These are phyloP conservation scores for Chalaropsis thielavioides DNA, from an alignment of 2,329 filamentous ascomycete genomes.

Conservation along the genomic window DNA sequence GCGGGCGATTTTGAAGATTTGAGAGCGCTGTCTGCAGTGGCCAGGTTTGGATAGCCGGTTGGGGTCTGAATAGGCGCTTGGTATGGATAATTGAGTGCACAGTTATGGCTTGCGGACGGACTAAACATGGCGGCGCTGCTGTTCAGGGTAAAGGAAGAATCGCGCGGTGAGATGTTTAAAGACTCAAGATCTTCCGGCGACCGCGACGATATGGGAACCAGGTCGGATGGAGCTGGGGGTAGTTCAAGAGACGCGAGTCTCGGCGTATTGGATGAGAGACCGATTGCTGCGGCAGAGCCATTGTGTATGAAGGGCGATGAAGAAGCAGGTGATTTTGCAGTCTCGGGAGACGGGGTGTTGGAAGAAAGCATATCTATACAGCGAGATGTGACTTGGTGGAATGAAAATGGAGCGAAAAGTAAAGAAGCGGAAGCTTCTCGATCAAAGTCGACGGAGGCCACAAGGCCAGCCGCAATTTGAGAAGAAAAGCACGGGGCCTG, in stretches of 20 bases:
- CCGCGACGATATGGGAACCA: neutral
- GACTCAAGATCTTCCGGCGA: neutral
- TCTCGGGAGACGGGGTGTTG: neutral
- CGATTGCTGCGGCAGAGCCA: neutral
- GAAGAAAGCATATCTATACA: conserved; percentile 1
- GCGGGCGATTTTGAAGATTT: neutral
- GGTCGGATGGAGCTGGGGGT: neutral
- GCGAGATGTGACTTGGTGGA: neutral
- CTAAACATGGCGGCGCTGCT: conserved; percentile 23
- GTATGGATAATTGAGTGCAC: too few relatives aligned
- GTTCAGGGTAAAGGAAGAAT: conserved; percentile 1
- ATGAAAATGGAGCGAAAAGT: neutral
- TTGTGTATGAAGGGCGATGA: neutral
- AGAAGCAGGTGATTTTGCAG: conserved; percentile 1
- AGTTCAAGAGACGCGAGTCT: neutral
- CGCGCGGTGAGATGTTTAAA: neutral
- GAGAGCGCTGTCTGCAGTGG: neutral
- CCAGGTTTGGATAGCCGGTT: neutral
- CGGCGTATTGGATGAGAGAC: neutral
- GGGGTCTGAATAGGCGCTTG: neutral
- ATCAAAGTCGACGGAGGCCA: conserved; percentile 6
- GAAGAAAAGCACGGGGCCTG: neutral
- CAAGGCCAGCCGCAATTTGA: conserved; percentile 6
- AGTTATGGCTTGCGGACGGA: neutral
- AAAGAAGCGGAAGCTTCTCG: neutral